These are phyloP conservation scores for Silene coronaria DNA, from an alignment of 179 eudicot genomes.

Conservation along the genomic window DNA sequence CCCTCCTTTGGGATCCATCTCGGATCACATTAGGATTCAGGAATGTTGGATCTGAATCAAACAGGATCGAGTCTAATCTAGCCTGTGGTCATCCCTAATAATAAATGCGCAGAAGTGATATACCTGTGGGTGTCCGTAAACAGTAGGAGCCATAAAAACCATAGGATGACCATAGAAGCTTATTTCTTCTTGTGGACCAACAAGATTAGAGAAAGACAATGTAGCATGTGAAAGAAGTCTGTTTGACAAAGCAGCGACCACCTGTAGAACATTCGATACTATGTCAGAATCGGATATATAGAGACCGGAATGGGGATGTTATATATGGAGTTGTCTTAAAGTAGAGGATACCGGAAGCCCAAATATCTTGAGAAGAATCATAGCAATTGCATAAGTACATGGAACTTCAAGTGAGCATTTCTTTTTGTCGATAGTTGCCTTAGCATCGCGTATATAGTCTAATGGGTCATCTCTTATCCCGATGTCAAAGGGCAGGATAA, in stretches of 20 bases:
- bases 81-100: too few species aligned
- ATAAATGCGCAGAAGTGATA: not conserved
- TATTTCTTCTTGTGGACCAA: slow-evolving; percentile 68
- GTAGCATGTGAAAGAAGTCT: slow-evolving; percentile 37
- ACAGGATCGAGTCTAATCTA: not conserved
- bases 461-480: slow-evolving; percentile 51
- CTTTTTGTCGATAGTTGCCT: slow-evolving; percentile 48
- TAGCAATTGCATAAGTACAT: slow-evolving; percentile 31
- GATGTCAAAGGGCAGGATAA: slow-evolving; percentile 50
- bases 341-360: slow-evolving; percentile 25
- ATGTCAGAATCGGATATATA: not conserved
- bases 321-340: not conserved
- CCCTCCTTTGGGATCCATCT: too few species aligned
- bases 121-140: slow-evolving; percentile 63
- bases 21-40: too few species aligned
- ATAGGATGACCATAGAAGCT: slow-evolving; percentile 58
- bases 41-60: not conserved
- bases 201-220: slow-evolving; percentile 60
- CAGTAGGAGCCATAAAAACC: slow-evolving; percentile 59
- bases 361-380: slow-evolving; percentile 26
- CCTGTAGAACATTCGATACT: slow-evolving; percentile 24
- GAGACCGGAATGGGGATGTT: not conserved
- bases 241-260: slow-evolving; percentile 27
- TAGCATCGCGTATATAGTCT: slow-evolving; percentile 52
- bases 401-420: slow-evolving; percentile 56